These are phyloP conservation scores for Alternaria triticimaculans DNA, from an alignment of 2,329 filamentous ascomycete genomes.

Conservation along the genomic window DNA sequence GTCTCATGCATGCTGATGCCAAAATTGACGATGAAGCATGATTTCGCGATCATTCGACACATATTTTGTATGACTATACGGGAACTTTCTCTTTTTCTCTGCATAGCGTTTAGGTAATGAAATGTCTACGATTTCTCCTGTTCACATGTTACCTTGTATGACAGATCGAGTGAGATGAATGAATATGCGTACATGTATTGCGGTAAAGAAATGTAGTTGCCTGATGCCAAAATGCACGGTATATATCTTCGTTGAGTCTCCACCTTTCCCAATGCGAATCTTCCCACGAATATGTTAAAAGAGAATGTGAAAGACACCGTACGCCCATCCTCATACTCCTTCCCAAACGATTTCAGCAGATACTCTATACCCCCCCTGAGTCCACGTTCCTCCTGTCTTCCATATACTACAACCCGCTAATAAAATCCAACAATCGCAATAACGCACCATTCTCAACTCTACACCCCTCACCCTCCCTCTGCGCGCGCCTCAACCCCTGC, in stretches of 20 bases:
- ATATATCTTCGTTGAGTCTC: neutral
- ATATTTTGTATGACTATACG: slow-evolving; percentile 1
- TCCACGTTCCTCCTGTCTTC: neutral
- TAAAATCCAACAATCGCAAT: slow-evolving; percentile 44
- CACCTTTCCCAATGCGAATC: neutral
- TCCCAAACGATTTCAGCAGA: neutral
- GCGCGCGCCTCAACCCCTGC: slow-evolving; percentile 37
- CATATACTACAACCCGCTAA: slow-evolving; percentile 29
- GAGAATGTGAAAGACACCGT: neutral
- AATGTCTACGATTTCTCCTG: neutral
- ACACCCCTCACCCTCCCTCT: slow-evolving; percentile 41
- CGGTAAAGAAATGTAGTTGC: neutral
- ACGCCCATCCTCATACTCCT: slow-evolving; percentile 10
- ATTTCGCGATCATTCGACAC: neutral
- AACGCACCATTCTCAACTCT: slow-evolving; percentile 45
- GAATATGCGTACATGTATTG: neutral
- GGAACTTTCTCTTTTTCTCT: neutral
- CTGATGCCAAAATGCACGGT: neutral
- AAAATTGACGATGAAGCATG: neutral
- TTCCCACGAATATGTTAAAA: neutral
- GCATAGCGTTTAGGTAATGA: slow-evolving; percentile 31
- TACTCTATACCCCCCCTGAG: neutral
- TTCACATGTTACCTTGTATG: neutral
- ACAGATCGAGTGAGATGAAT: neutral
- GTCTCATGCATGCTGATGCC: neutral